Evolutionary conservation across 1,284 basidiomycete species (phyloP).

Genomic region (Meira miltonrushii): DNA sequence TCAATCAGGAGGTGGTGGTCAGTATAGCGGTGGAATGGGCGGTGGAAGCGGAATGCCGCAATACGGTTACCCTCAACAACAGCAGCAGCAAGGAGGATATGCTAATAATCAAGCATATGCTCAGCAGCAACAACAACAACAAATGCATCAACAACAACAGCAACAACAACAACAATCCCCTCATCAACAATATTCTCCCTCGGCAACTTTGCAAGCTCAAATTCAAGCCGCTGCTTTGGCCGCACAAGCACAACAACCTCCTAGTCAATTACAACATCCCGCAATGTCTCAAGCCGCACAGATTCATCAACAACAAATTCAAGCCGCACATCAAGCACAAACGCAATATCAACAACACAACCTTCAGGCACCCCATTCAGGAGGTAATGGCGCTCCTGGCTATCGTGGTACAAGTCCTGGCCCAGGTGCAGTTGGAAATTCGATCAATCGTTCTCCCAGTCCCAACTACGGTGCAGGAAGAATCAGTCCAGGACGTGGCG

Average conservation of each 20-base stretch:
- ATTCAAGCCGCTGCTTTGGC: conserved; percentile 44
- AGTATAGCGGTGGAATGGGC: conserved; percentile 18
- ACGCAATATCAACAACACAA: conserved; percentile 20
- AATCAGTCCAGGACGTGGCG: conserved; percentile 12
- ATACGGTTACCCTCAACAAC: conserved; percentile 28
- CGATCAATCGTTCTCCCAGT: conserved; percentile 10
- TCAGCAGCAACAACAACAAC: conserved; percentile 12
- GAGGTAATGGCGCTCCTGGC: neutral
- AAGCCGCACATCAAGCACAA: conserved; percentile 15
- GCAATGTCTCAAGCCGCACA: conserved; percentile 42
- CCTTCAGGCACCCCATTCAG: conserved; percentile 20
- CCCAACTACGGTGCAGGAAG: conserved; percentile 11
- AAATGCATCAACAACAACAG: neutral
- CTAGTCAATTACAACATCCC: conserved; percentile 45
- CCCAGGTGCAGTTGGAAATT: conserved; percentile 5
- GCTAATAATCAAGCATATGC: conserved; percentile 45
- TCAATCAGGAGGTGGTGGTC: conserved; percentile 34
- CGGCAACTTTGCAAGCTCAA: conserved; percentile 37
- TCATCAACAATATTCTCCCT: conserved; percentile 23
- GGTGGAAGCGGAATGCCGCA: conserved; percentile 14
- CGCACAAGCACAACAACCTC: conserved; percentile 40
- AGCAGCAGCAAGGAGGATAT: conserved; percentile 33
- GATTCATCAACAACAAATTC: conserved; percentile 40
- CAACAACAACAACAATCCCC: no score
- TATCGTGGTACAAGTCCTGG: conserved; percentile 10